Conservation (phyloP, 345 rosid species). For the Corymbia maculata region DNA sequence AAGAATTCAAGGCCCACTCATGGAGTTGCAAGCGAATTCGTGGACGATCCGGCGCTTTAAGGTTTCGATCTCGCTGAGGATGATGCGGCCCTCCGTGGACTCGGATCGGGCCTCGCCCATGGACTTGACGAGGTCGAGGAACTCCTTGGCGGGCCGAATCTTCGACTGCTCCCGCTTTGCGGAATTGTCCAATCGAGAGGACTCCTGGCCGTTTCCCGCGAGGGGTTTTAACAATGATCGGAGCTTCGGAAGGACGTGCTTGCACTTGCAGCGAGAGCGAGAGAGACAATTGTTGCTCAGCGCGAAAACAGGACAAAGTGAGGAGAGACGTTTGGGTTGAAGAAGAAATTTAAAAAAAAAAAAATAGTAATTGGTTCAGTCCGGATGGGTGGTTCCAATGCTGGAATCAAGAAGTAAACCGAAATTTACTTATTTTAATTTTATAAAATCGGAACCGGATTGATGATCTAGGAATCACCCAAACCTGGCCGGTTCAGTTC, state of each 20-base stretch:
- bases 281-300: neutral
- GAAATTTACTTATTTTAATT: no score
- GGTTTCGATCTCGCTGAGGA: conserved; percentile 82
- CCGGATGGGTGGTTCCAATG: no score
- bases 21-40: no score
- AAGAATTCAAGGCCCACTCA: no score
- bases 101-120: conserved; percentile 99
- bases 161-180: conserved; percentile 76
- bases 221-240: neutral
- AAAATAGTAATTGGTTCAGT: no score
- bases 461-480: no score
- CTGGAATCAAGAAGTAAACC: no score
- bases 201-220: no score
- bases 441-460: no score
- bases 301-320: neutral
- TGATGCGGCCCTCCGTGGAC: conserved; percentile 95
- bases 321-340: neutral
- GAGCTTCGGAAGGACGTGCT: neutral
- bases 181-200: no score
- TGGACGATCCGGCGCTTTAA: conserved; percentile 60
- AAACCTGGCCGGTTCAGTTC: no score
- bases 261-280: neutral
- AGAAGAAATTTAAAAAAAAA: no score
- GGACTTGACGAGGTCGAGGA: conserved; percentile 92
- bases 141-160: conserved; percentile 94